Conservation (phyloP, 495 filamentous ascomycete species). For the Penicillium samsonianum region DNA sequence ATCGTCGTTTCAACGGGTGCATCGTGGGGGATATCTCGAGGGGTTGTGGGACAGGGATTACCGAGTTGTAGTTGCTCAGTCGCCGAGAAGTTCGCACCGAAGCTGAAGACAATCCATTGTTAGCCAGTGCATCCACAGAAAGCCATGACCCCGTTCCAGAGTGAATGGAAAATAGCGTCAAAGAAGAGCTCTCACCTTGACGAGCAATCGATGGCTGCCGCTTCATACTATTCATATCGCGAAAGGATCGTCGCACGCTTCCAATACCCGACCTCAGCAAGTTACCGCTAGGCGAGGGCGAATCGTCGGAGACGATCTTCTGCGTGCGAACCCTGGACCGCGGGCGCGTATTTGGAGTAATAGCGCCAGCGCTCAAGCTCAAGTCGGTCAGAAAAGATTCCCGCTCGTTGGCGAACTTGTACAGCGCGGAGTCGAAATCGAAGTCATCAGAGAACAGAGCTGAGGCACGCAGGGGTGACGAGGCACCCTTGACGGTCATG, state of each 20-base stretch:
- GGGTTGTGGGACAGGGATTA: slow-evolving; percentile 91
- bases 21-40: slow-evolving; percentile 86
- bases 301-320: slow-evolving; percentile 78
- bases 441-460: slow-evolving; percentile 58
- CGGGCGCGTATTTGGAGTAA: slow-evolving; percentile 67
- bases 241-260: slow-evolving; percentile 84
- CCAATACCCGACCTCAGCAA: slow-evolving; percentile 61
- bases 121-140: neutral
- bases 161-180: neutral
- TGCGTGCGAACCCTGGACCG: slow-evolving; percentile 76
- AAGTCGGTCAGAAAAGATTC: slow-evolving; percentile 93
- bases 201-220: slow-evolving; percentile 77
- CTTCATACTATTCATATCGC: slow-evolving; percentile 94
- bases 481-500: slow-evolving; percentile 70
- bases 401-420: slow-evolving; percentile 92
- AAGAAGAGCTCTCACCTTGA: slow-evolving; percentile 61
- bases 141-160: neutral
- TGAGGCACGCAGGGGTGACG: slow-evolving; percentile 40
- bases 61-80: slow-evolving; percentile 96
- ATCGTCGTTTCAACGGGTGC: slow-evolving; percentile 90
- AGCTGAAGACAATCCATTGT: slow-evolving; percentile 49
- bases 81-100: slow-evolving; percentile 87
- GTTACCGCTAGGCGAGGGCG: slow-evolving; percentile 37
- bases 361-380: slow-evolving; percentile 82
- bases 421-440: slow-evolving; percentile 88